These are phyloP conservation scores for Verticillium klebahnii DNA, from an alignment of 2,329 filamentous ascomycete genomes.

Conservation along the genomic window DNA sequence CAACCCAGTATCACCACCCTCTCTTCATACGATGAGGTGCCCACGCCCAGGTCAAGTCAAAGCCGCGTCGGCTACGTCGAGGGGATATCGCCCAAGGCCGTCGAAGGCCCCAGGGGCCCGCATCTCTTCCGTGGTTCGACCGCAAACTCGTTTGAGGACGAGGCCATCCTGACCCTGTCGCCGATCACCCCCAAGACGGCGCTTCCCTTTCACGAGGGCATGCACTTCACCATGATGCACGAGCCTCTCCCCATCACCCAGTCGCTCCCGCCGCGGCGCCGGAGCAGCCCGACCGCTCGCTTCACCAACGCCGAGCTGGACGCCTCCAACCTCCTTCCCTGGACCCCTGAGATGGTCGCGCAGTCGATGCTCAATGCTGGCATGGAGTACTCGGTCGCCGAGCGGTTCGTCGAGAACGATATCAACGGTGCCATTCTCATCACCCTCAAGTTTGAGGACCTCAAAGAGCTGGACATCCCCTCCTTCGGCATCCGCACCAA, in stretches of 20 bases:
- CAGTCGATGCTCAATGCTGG: constrained; percentile 83
- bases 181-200: constrained; percentile 65
- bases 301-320: constrained; percentile 56
- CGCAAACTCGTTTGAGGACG: constrained; percentile 44
- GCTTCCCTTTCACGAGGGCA: constrained; percentile 19
- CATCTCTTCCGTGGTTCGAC: constrained; percentile 77
- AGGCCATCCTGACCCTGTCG: constrained; percentile 62
- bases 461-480: constrained; percentile 74
- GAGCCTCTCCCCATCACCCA: constrained; percentile 10
- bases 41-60: constrained; percentile 67
- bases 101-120: constrained; percentile 78
- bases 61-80: constrained; percentile 58
- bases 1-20: constrained; percentile 79
- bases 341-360: constrained; percentile 73
- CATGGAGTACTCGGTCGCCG: constrained; percentile 70
- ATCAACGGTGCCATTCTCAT: constrained; percentile 85
- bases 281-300: constrained; percentile 47
- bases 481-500: constrained; percentile 79
- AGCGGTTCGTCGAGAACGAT: constrained; percentile 87
- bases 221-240: constrained; percentile 9
- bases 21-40: constrained; percentile 79
- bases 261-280: constrained; percentile 19
- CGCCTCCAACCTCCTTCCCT: constrained; percentile 54
- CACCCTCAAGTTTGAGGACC: constrained; percentile 85
- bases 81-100: constrained; percentile 55